Percentiles rank a stretch among this genome's conserved stretches.
Conservation (phyloP, 495 filamentous ascomycete genomes). For the Cudoniella acicularis region DNA sequence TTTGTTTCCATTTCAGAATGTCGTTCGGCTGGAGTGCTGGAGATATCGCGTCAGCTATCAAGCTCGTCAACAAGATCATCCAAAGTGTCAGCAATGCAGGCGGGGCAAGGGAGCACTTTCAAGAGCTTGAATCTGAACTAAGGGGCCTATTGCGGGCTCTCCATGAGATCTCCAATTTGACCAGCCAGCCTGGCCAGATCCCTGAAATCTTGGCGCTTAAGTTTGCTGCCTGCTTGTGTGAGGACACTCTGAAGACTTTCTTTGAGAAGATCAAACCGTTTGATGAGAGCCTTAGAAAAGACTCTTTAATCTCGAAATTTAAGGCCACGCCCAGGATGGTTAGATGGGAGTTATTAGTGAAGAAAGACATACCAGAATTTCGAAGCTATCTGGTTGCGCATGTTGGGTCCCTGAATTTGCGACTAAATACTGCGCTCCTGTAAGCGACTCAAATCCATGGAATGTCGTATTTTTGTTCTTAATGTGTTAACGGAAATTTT, state of each 20-base stretch:
- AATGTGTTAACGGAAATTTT: background rate
- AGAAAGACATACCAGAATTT: conserved; percentile 1
- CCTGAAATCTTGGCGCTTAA: conserved; percentile 1
- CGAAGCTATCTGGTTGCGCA: background rate
- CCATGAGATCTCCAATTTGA: background rate
- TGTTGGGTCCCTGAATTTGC: background rate
- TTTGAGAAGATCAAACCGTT: background rate
- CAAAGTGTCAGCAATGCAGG: background rate
- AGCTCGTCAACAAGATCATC: background rate
- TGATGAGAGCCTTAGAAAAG: background rate
- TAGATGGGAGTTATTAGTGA: conserved; percentile 2
- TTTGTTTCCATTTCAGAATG: background rate
- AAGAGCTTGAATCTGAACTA: conserved; percentile 2
- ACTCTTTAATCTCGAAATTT: background rate
- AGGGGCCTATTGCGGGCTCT: background rate
- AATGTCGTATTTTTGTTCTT: background rate
- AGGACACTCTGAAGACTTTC: background rate
- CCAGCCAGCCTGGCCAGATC: background rate
- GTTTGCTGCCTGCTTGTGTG: background rate
- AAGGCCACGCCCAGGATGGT: background rate
- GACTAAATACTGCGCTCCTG: background rate
- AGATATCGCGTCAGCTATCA: background rate
- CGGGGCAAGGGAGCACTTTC: background rate
- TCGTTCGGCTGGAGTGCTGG: conserved; percentile 7
- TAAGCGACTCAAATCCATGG: background rate